Conservation (phyloP, 495 filamentous ascomycete species). For the Neurospora intermedia region DNA sequence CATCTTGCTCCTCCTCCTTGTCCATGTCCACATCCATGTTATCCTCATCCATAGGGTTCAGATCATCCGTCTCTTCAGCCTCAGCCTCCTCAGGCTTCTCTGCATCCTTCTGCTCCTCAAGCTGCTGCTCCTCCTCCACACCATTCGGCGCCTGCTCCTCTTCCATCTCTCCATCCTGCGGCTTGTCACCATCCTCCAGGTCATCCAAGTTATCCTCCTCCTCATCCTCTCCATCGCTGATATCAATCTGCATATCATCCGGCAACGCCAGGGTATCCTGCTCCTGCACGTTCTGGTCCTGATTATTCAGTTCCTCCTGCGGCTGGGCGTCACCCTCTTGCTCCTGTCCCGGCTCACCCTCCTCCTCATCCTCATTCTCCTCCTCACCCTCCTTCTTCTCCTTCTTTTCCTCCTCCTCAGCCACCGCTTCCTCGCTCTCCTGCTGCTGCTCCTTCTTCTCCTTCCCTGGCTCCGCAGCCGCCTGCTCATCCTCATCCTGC, state of each 20-base stretch:
- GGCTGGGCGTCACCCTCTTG: constrained; percentile 67
- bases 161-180: constrained; percentile 14
- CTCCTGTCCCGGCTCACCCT: constrained; percentile 57
- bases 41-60: constrained; percentile 22
- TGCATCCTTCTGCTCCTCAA: constrained; percentile 38
- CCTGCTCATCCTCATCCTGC: constrained; percentile 51
- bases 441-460: constrained; percentile 49
- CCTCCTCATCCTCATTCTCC: constrained; percentile 46
- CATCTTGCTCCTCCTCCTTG: constrained; percentile 22
- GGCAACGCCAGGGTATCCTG: constrained; percentile 49
- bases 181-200: constrained; percentile 29
- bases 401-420: constrained; percentile 32
- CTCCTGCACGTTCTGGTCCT: constrained; percentile 56
- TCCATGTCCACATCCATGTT: constrained; percentile 30
- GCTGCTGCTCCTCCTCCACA: constrained; percentile 15
- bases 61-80: constrained; percentile 21
- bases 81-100: constrained; percentile 18
- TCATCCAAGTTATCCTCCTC: constrained; percentile 48
- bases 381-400: constrained; percentile 48
- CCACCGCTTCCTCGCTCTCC: constrained; percentile 52
- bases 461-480: constrained; percentile 48
- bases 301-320: constrained; percentile 50
- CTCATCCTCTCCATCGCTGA: constrained; percentile 38
- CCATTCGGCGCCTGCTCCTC: constrained; percentile 7
- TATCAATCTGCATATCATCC: constrained; percentile 64